Evolutionary conservation across 2,329 filamentous ascomycete species (phyloP), one percentile per base, ranked within the genome.

Genomic region (Nemania sp.): DNA sequence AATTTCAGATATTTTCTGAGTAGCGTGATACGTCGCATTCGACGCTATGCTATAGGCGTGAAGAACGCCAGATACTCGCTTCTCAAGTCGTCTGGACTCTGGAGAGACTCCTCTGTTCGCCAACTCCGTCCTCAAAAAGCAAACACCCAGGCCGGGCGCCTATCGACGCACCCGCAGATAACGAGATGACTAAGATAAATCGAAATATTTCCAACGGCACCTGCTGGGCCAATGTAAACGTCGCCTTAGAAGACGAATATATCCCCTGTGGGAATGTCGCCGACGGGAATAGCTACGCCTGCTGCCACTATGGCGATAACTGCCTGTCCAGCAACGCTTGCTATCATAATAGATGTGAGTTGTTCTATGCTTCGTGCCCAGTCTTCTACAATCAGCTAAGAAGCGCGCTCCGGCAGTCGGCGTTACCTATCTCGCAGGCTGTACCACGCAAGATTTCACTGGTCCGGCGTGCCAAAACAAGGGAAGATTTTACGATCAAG

Each of bases 191-290:
- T 18, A 43, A 54, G 1, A 40, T 64, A 20, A 55, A 67, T 35
- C 56, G 21, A 5, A 51, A 37, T 10, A 51, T 64, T 5, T 68
- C 67, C 13, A 66, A 69, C 17, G 68, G 68, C 25, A 59, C 58
- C 6, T 70, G 67, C 53, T 69, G 64, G 55, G 47, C 49, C 29
- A 63, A 58, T 13, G 57, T 59, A 46, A 64, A 63, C 42, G 54
- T 59, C 39, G 47, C 57, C n/a, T 35, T 63, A 10, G 42, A 49
- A 13, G 47, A 60, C 1, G 59, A 57, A 2, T 69, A 66, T 43
- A 70, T 70, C 15, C 65, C 68, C 3, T 69, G 68, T 43, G 67
- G 67, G 6, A 68, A 68, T 21, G 62, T 42, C 1, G 65, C 55
- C 32, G 45, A 57, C 20, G 65, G 65, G 1, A 48, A 59, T 13